A percentile compares a stretch with the other conserved stretches of the same genome.
Evolutionary conservation across 1,284 basidiomycete genomes (phyloP).

Genomic region (Naganishia liquefaciens): DNA sequence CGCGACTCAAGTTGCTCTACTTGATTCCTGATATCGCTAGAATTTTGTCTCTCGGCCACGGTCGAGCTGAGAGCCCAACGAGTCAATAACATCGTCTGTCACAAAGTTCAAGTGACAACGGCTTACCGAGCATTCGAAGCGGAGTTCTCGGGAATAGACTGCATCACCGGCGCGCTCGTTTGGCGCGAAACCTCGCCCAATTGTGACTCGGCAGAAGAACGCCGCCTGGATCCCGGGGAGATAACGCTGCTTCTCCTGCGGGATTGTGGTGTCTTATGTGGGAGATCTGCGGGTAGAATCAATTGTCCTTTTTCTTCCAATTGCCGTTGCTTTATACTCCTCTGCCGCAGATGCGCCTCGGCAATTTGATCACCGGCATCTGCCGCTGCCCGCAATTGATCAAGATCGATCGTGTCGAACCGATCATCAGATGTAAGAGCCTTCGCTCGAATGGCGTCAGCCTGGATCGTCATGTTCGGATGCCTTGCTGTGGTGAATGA

Average conservation of each 20-base stretch:
- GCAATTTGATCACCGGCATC: conserved; percentile 29
- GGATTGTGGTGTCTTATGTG: not conserved
- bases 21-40: conserved; percentile 7
- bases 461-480: conserved; percentile 15
- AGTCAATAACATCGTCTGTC: too few species aligned
- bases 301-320: not conserved
- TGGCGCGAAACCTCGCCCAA: not conserved
- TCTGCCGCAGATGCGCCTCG: conserved; percentile 23
- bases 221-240: not conserved
- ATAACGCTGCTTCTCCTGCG: not conserved
- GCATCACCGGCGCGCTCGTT: conserved; percentile 9
- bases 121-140: not conserved
- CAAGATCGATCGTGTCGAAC: conserved; percentile 19
- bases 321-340: not conserved
- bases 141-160: conserved; percentile 7
- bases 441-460: conserved; percentile 8
- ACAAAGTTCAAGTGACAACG: not conserved
- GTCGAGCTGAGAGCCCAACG: not conserved
- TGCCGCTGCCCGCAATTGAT: conserved; percentile 27
- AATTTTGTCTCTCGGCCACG: conserved; percentile 8
- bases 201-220: conserved; percentile 1
- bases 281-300: not conserved
- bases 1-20: not conserved
- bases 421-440: conserved; percentile 22
- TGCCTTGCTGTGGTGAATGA: conserved; percentile 28